phyloP scores from a whole-genome alignment of 2,329 filamentous ascomycete genomes.

The Xylaria sp. region DNA sequence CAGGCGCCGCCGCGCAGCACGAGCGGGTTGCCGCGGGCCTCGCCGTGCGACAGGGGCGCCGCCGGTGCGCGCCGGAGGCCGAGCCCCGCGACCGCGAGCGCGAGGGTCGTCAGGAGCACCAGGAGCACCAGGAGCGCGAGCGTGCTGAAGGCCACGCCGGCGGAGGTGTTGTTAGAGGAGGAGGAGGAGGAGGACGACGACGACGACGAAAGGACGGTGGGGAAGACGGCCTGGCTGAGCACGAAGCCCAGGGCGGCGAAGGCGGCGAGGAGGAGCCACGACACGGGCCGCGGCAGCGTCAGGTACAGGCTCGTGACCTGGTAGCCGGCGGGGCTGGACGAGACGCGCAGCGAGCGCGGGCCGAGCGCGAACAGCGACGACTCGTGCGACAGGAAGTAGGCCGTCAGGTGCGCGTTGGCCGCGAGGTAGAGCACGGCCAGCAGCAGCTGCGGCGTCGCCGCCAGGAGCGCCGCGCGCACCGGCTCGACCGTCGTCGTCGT shows the following conservation, averaged over 20 bases:
- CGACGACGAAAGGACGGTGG: constrained; percentile 31
- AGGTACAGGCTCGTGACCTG: constrained; percentile 54
- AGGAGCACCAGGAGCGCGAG: constrained; percentile 47
- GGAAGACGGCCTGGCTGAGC: constrained; percentile 49
- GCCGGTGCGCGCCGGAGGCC: constrained; percentile 45
- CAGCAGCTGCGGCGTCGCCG: constrained; percentile 52
- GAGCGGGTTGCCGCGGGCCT: constrained; percentile 51
- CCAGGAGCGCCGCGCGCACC: constrained; percentile 40
- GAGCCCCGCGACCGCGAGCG: constrained; percentile 40
- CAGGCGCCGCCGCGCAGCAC: constrained; percentile 50
- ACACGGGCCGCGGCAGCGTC: constrained; percentile 51
- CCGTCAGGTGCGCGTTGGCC: constrained; percentile 50
- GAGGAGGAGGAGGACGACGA: constrained; percentile 12
- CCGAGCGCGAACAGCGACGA: constrained; percentile 46
- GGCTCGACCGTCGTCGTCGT: constrained; percentile 24
- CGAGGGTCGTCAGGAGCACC: constrained; percentile 42
- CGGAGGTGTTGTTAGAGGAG: constrained; percentile 16
- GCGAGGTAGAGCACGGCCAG: constrained; percentile 51
- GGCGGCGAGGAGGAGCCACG: constrained; percentile 47
- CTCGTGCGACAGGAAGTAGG: constrained; percentile 55
- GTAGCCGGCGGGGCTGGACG: constrained; percentile 44
- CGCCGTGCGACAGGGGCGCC: constrained; percentile 40
- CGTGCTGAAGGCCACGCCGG: constrained; percentile 47
- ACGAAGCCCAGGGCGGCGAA: constrained; percentile 50
- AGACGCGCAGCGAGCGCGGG: constrained; percentile 48